phyloP scores from a whole-genome alignment of 306 rosid species.

The Arachis hypogaea region DNA sequence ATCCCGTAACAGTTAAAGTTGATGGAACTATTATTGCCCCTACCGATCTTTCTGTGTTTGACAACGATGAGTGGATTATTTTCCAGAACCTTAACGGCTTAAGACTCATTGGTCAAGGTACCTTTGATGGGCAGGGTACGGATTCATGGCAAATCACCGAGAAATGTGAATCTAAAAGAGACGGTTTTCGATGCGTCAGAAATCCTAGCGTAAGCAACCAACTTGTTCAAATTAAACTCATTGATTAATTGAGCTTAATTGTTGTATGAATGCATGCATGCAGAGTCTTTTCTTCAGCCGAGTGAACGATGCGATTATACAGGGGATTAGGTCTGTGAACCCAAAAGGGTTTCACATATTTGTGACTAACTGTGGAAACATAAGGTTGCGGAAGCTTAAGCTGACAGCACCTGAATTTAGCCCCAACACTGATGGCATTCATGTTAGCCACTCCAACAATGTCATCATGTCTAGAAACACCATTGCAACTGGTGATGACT shows the following conservation, averaged over 20 bases:
- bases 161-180: constrained; percentile 33
- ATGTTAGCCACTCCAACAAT: constrained; percentile 40
- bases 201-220: constrained; percentile 60
- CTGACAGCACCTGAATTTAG: constrained; percentile 44
- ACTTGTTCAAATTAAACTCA: no score
- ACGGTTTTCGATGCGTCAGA: constrained; percentile 33
- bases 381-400: constrained; percentile 38
- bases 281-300: background rate
- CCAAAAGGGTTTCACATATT: constrained; percentile 53
- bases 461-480: constrained; percentile 18
- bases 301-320: background rate
- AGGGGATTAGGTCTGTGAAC: constrained; percentile 30
- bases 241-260: no score
- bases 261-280: no score
- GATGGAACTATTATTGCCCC: constrained; percentile 58
- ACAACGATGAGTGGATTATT: constrained; percentile 57
- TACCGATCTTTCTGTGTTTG: constrained; percentile 50
- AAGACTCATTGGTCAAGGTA: constrained; percentile 65
- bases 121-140: constrained; percentile 72
- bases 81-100: constrained; percentile 57
- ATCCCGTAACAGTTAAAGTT: constrained; percentile 61
- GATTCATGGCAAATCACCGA: constrained; percentile 49
- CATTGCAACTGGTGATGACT: constrained; percentile 53
- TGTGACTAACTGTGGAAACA: constrained; percentile 38
- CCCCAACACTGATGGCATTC: constrained; percentile 58